Evolutionary conservation across 164 flowering plant genomes (phyloP), one percentile per base, ranked within the genome.

Genomic region (Pachysandra terminalis): DNA sequence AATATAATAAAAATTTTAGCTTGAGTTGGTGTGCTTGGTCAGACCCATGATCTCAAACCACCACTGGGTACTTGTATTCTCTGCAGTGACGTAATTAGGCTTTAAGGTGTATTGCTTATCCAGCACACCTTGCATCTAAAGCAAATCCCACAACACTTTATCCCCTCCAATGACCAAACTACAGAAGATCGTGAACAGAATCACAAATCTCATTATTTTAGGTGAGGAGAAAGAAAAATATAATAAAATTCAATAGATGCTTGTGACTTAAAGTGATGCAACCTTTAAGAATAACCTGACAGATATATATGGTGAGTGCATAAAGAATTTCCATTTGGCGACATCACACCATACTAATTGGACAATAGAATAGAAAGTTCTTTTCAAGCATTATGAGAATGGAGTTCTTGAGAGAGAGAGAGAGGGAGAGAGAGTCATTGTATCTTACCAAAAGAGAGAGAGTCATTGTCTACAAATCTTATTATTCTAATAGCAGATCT

Each of bases 1-100:
- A 45, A 5, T 27, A 24, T 3, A 52, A 51, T 7, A 16, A 25
- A 40, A 60, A 71, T 41, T 59, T 8, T 21, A 25, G 40, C 54
- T 68, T 49, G 52, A 40, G 67, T 56, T 75, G 70, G 77, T 79
- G 79, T 71, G 77, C 75, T 71, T 62, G 53, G 82, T 76, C 78
- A 74, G 54, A 63, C 63, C 56, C 82, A 73, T 66, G 58, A 75
- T 73, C 66, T 54, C 15, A 59, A 68, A 55, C 5, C 15, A 64
- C 63, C 67, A 73, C 64, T 70, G 19, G 62, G 23, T 64, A 25
- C 27, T 69, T 32, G 10, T n/a, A 58, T 61, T 72, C 19, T 19
- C 56, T 66, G 15, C 35, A 54, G 55, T 41, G 26, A 52, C 41
- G 63, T 32, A 32, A 32, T 64, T 62, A 22, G 54, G 66, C 54